Conservation (phyloP, 257 asterid genomes). For the Lantana camara region DNA sequence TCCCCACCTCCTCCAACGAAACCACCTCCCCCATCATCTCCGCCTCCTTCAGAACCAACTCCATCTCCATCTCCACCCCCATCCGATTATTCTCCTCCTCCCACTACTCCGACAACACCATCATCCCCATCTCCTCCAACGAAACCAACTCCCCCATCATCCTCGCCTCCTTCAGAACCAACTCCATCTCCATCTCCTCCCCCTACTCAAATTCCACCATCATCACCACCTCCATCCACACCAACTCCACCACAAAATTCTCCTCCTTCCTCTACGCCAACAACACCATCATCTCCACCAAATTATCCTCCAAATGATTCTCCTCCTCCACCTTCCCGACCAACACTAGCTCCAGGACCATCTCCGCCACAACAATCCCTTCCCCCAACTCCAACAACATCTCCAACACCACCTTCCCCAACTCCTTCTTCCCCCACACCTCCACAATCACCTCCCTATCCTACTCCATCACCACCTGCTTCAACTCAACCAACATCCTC, state of each 20-base stretch:
- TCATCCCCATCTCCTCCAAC: not conserved
- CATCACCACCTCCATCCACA: constrained; percentile 1
- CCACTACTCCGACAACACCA: constrained; percentile 3
- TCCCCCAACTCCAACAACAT: not conserved
- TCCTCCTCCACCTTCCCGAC: not conserved
- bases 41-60: too few relatives aligned
- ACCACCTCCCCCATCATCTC: too few relatives aligned
- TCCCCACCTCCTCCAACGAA: too few relatives aligned
- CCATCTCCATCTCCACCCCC: not conserved
- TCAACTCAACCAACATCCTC: constrained; percentile 2
- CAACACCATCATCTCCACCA: constrained; percentile 18
- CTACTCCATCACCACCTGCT: not conserved
- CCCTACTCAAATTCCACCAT: not conserved
- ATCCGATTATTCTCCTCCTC: not conserved
- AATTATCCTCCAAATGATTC: not conserved
- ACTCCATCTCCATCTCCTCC: constrained; percentile 2
- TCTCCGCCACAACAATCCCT: not conserved
- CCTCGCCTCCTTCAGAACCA: not conserved
- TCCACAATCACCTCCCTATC: not conserved
- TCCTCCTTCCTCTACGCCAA: constrained; percentile 5
- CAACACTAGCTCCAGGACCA: not conserved
- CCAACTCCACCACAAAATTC: constrained; percentile 12
- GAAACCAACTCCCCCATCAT: not conserved
- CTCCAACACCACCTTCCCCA: not conserved
- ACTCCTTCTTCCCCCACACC: constrained; percentile 2